Evolutionary conservation across 83 land plant species (phyloP).

Genomic region (Larix sibirica): DNA sequence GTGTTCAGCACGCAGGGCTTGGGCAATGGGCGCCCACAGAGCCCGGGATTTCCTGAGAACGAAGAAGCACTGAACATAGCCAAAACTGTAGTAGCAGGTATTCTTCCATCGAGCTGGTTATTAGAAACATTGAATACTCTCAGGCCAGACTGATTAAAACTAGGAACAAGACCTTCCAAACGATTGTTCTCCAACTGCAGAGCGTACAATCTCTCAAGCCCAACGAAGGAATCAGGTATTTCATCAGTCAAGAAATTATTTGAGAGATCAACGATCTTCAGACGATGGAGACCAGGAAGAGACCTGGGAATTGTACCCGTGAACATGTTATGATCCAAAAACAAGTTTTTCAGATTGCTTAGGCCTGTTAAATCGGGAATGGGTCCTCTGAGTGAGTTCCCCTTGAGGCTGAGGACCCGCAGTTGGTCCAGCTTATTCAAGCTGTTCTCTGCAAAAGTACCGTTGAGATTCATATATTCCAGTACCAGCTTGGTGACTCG

Average conservation of each 20-base stretch:
- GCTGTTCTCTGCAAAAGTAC: conserved; percentile 24
- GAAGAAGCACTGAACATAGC: conserved; percentile 6
- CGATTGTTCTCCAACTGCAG: not conserved
- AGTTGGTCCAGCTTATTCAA: conserved; percentile 27
- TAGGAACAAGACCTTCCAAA: conserved; percentile 15
- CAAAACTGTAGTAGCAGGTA: conserved; percentile 25
- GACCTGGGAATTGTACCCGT: conserved; percentile 29
- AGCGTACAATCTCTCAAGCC: not conserved
- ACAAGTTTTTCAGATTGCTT: conserved; percentile 5
- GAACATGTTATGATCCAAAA: conserved; percentile 28
- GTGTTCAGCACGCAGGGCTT: conserved; percentile 18
- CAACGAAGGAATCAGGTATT: not conserved
- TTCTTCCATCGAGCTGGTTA: not conserved
- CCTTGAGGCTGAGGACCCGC: conserved; percentile 24
- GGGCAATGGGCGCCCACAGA: conserved; percentile 20
- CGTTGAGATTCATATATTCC: conserved; percentile 30
- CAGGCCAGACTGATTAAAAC: conserved; percentile 21
- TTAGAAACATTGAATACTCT: conserved; percentile 29
- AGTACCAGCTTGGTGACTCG: conserved; percentile 26
- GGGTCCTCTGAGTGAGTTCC: conserved; percentile 27
- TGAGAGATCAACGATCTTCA: conserved; percentile 25
- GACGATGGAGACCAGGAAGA: conserved; percentile 21
- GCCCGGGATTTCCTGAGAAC: conserved; percentile 29
- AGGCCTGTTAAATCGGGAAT: conserved; percentile 35
- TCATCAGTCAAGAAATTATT: conserved; percentile 18